These are phyloP conservation scores for Polytolypa hystricis DNA, from an alignment of 2,329 filamentous ascomycete genomes.

Conservation along the genomic window DNA sequence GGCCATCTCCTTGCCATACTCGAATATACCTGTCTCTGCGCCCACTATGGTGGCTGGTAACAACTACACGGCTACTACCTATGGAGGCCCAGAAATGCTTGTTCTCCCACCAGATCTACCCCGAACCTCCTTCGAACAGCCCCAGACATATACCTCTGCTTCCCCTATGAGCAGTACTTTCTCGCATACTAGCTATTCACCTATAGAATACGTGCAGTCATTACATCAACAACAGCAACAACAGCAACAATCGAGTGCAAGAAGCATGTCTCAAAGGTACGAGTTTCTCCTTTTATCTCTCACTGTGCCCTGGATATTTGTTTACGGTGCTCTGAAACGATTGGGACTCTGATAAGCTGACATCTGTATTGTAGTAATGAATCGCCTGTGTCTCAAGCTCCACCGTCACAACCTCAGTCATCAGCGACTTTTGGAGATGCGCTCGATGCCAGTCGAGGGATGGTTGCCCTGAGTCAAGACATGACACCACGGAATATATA, in stretches of 20 bases:
- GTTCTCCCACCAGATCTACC: constrained; percentile 66
- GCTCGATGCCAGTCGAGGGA: constrained; percentile 83
- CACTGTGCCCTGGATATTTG: background rate
- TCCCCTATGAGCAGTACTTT: constrained; percentile 58
- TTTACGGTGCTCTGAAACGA: background rate
- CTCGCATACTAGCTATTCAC: constrained; percentile 62
- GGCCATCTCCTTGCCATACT: constrained; percentile 58
- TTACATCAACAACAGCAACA: constrained; percentile 38
- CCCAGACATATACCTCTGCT: constrained; percentile 55
- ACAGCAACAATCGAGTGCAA: constrained; percentile 40
- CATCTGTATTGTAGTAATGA: constrained; percentile 18
- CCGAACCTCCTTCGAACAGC: constrained; percentile 61
- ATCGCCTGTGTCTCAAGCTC: constrained; percentile 34
- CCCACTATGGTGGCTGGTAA: constrained; percentile 59
- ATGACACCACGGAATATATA: constrained; percentile 82
- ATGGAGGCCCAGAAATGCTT: constrained; percentile 55
- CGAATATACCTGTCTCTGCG: constrained; percentile 59
- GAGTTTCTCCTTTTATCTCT: constrained; percentile 19
- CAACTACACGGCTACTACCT: constrained; percentile 53
- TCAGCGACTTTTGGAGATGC: constrained; percentile 71
- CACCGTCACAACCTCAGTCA: constrained; percentile 39
- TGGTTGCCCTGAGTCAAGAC: constrained; percentile 93
- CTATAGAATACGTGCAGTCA: constrained; percentile 61
- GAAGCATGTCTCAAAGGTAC: constrained; percentile 79
- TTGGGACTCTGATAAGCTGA: background rate